A percentile compares a stretch with the other conserved stretches of the same genome.
Conservation (phyloP, 306 rosid species). For the Dicorynia guianensis region DNA sequence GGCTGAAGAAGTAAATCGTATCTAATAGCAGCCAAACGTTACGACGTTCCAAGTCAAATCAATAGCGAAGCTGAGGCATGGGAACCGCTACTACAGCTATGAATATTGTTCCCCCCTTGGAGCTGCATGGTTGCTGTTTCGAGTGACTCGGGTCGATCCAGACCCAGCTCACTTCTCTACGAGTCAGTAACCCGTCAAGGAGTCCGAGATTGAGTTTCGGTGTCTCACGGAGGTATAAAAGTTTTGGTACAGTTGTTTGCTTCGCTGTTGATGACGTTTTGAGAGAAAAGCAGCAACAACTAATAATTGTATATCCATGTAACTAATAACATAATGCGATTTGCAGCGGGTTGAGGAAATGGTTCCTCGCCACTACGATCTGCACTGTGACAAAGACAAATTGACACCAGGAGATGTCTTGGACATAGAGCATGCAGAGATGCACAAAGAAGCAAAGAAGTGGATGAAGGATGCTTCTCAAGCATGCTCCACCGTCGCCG, state of each 20-base stretch:
- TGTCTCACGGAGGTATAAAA: conserved; percentile 31
- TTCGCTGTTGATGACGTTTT: conserved; percentile 79
- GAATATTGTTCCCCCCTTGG: conserved; percentile 52
- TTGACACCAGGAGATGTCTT: no score
- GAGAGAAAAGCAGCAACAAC: conserved; percentile 63
- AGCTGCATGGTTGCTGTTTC: conserved; percentile 43
- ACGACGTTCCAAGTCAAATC: background rate
- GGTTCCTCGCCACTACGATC: no score
- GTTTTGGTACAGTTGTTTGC: conserved; percentile 51
- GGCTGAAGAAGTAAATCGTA: conserved; percentile 16
- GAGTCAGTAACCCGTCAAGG: conserved; percentile 36
- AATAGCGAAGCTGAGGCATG: conserved; percentile 45
- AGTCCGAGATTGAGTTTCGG: conserved; percentile 44
- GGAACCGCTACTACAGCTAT: conserved; percentile 59
- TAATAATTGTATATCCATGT: no score
- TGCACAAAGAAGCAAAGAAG: no score
- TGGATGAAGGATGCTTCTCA: no score
- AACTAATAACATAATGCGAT: no score
- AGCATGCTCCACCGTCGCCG: no score
- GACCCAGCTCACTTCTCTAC: conserved; percentile 45
- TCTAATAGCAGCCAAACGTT: conserved; percentile 45
- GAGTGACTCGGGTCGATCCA: conserved; percentile 45
- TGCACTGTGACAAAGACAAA: no score
- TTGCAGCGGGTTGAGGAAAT: no score
- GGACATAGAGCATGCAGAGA: no score